Conservation (phyloP, 352 stramenopile genomes). For the Phytophthora kernoviae region DNA sequence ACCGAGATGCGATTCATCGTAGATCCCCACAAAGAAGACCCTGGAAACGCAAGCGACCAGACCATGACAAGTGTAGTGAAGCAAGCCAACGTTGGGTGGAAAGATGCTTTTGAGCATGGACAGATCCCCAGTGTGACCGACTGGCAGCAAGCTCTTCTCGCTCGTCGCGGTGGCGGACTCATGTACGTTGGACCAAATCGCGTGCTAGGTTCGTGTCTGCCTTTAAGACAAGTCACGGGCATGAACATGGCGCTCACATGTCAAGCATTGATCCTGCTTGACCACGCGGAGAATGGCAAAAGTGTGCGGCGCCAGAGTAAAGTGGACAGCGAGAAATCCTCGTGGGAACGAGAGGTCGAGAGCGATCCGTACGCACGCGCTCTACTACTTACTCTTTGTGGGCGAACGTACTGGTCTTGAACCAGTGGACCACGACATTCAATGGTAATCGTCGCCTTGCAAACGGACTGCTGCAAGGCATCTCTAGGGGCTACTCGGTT, state of each 20-base stretch:
- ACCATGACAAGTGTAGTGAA: conserved; percentile 53
- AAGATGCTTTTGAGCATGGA: conserved; percentile 62
- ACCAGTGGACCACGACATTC: conserved; percentile 86
- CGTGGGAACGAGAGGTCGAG: conserved; percentile 65
- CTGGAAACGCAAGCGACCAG: conserved; percentile 33
- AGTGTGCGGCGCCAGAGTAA: conserved; percentile 88
- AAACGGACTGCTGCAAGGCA: conserved; percentile 45
- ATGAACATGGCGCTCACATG: conserved; percentile 74
- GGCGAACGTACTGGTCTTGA: conserved; percentile 79
- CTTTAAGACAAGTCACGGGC: conserved; percentile 48
- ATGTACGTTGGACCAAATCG: conserved; percentile 79
- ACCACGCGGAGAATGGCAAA: conserved; percentile 79
- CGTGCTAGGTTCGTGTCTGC: conserved; percentile 56
- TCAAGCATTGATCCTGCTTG: conserved; percentile 72
- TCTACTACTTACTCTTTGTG: conserved; percentile 76
- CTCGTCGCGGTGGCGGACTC: conserved; percentile 57
- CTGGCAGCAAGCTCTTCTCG: conserved; percentile 71
- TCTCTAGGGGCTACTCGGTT: conserved; percentile 60
- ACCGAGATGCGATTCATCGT: conserved; percentile 71
- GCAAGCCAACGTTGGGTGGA: conserved; percentile 55
- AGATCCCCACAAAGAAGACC: conserved; percentile 66
- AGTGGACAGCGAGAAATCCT: conserved; percentile 78
- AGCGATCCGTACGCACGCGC: conserved; percentile 64
- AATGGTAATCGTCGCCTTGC: conserved; percentile 72
- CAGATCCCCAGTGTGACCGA: conserved; percentile 66